These are phyloP conservation scores for Leccinum truebloodii DNA, from an alignment of 768 basidiomycete species.

Conservation along the genomic window DNA sequence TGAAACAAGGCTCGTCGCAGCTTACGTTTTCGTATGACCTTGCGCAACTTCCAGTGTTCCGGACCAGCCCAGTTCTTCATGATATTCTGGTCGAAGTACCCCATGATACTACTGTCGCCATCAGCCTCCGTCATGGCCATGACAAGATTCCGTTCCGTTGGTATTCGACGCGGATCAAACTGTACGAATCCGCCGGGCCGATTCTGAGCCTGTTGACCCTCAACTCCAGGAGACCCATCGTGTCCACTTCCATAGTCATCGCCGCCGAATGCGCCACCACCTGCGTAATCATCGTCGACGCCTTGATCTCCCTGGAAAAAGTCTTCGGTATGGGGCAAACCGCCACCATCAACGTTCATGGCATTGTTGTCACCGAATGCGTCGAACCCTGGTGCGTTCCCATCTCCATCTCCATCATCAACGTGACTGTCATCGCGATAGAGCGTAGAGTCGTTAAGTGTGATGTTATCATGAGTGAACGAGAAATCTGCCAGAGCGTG, in stretches of 20 bases:
- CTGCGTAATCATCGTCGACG: conserved; percentile 47
- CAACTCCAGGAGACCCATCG: conserved; percentile 45
- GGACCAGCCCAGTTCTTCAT: conserved; percentile 98
- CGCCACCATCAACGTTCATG: conserved; percentile 45
- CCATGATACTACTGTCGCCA: conserved; percentile 58
- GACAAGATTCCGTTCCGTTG: conserved; percentile 77
- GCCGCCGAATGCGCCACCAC: conserved; percentile 41
- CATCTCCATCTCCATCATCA: conserved; percentile 39
- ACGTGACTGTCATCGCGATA: conserved; percentile 53
- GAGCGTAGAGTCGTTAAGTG: conserved; percentile 63
- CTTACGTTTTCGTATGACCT: conserved; percentile 76
- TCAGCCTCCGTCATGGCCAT: conserved; percentile 82
- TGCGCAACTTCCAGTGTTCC: conserved; percentile 95
- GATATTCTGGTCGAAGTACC: conserved; percentile 88
- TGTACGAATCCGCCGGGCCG: conserved; percentile 58
- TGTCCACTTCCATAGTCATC: conserved; percentile 43
- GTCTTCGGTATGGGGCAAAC: conserved; percentile 50
- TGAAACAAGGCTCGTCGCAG: conserved; percentile 5
- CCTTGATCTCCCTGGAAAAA: conserved; percentile 69
- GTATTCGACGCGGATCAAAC: conserved; percentile 83
- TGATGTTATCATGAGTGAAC: conserved; percentile 66
- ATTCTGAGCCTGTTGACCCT: conserved; percentile 41
- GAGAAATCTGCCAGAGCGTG: conserved; percentile 80
- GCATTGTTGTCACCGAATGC: conserved; percentile 24
- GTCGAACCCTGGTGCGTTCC: conserved; percentile 22